Percentiles rank a stretch among this genome's conserved stretches.
phyloP scores from a whole-genome alignment of 2,329 filamentous ascomycete genomes.

The Trichophyton schoenleinii region DNA sequence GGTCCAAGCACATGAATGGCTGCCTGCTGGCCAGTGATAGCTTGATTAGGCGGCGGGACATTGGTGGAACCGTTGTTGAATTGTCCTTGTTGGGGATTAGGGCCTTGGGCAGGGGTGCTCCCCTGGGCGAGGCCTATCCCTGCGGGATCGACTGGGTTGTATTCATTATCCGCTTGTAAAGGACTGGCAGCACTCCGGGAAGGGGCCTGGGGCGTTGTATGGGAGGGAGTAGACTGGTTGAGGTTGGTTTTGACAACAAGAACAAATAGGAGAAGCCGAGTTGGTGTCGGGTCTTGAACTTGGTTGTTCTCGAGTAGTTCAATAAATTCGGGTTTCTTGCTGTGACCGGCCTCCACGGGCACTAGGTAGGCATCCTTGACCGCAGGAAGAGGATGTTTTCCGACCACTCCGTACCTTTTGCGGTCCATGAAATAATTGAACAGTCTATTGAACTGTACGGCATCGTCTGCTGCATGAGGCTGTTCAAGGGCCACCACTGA shows the following conservation, averaged over 20 bases:
- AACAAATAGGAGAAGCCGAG: slow-evolving; percentile 69
- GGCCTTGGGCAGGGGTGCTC: neutral
- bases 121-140: neutral
- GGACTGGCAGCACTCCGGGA: slow-evolving; percentile 18
- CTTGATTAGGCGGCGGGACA: slow-evolving; percentile 15
- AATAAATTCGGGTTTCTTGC: slow-evolving; percentile 67
- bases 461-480: slow-evolving; percentile 46
- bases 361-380: slow-evolving; percentile 88
- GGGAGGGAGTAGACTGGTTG: slow-evolving; percentile 28
- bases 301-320: slow-evolving; percentile 75
- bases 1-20: slow-evolving; percentile 53
- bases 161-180: neutral
- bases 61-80: slow-evolving; percentile 17
- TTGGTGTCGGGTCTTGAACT: slow-evolving; percentile 57
- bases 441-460: slow-evolving; percentile 57
- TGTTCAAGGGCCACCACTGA: slow-evolving; percentile 61
- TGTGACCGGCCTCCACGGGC: slow-evolving; percentile 61
- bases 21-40: slow-evolving; percentile 39
- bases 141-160: neutral
- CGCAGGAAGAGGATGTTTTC: slow-evolving; percentile 58
- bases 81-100: neutral
- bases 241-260: slow-evolving; percentile 63
- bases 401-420: slow-evolving; percentile 75
- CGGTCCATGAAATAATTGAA: slow-evolving; percentile 77
- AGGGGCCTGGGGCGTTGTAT: slow-evolving; percentile 30